Evolutionary conservation across 2,329 filamentous ascomycete species (phyloP).

Genomic region (Trichoderma breve): DNA sequence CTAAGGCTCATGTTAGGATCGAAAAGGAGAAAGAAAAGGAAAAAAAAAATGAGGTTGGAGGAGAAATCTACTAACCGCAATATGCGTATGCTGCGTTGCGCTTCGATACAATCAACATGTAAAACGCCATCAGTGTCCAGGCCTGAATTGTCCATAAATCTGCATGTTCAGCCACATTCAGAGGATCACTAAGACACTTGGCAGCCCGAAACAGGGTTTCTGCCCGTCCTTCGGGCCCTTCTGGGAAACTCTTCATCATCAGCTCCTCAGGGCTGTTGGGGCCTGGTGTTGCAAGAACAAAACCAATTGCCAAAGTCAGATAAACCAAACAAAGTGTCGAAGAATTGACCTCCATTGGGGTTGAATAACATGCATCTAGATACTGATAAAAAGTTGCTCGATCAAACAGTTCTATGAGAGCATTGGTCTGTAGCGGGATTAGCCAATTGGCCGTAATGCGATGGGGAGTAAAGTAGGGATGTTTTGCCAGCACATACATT

Average conservation of each 20-base stretch:
- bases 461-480: neutral
- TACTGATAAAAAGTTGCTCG: slow-evolving; percentile 47
- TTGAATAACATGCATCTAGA: slow-evolving; percentile 53
- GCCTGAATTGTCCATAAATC: slow-evolving; percentile 66
- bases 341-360: slow-evolving; percentile 49
- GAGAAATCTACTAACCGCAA: slow-evolving; percentile 45
- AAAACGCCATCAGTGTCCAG: slow-evolving; percentile 61
- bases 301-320: slow-evolving; percentile 61
- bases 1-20: slow-evolving; percentile 34
- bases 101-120: slow-evolving; percentile 60
- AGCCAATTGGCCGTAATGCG: neutral
- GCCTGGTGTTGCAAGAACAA: slow-evolving; percentile 55
- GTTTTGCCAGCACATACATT: slow-evolving; percentile 44
- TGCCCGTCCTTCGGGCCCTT: slow-evolving; percentile 50
- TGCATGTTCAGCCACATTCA: slow-evolving; percentile 56
- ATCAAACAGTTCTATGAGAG: slow-evolving; percentile 60
- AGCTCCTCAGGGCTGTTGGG: slow-evolving; percentile 48
- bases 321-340: slow-evolving; percentile 59
- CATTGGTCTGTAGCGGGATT: slow-evolving; percentile 48
- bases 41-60: neutral
- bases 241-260: slow-evolving; percentile 51
- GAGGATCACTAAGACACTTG: slow-evolving; percentile 47
- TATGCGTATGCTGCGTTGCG: slow-evolving; percentile 63
- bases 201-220: slow-evolving; percentile 63
- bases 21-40: neutral